Percentiles rank a stretch among this genome's conserved stretches.
These are phyloP conservation scores for Oehlia diaphana DNA, from an alignment of 192 early-diverging fungal genomes.

Conservation along the genomic window DNA sequence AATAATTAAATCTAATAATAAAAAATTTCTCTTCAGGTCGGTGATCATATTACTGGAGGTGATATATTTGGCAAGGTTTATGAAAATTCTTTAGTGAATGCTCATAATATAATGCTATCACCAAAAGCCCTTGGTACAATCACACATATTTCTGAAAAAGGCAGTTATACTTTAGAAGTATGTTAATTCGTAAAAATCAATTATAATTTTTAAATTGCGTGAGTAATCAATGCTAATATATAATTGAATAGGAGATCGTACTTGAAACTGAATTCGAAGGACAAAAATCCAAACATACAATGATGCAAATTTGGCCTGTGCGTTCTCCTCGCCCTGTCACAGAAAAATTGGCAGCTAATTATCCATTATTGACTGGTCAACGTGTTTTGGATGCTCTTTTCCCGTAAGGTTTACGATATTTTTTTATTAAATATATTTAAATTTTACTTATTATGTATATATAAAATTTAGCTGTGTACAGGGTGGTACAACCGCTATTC, in stretches of 20 bases:
- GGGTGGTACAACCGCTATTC: conserved; percentile 99
- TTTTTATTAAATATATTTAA: background rate
- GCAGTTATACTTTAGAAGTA: conserved; percentile 85
- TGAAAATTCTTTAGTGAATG: conserved; percentile 91
- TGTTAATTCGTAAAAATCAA: background rate
- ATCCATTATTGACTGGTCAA: conserved; percentile 97
- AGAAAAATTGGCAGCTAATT: conserved; percentile 93
- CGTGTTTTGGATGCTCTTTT: conserved; percentile 98
- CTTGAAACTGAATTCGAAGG: conserved; percentile 98
- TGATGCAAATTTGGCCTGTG: conserved; percentile 99
- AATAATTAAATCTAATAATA: background rate
- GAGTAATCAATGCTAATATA: background rate
- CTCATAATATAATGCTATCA: conserved; percentile 93
- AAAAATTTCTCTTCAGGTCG: conserved; percentile 48
- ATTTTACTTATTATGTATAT: background rate
- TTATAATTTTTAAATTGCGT: background rate
- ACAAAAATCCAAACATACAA: conserved; percentile 86
- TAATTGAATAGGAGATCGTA: conserved; percentile 69
- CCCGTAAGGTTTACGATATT: conserved; percentile 60
- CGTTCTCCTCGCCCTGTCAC: conserved; percentile 92
- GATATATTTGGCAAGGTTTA: conserved; percentile 94
- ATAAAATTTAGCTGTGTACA: conserved; percentile 77
- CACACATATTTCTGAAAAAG: conserved; percentile 92
- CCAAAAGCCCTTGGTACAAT: conserved; percentile 93
- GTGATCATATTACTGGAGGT: conserved; percentile 98